Evolutionary conservation across 2,329 filamentous ascomycete genomes (phyloP), one percentile per base, ranked within the genome.

Genomic region (Aspergillus uvarum): DNA sequence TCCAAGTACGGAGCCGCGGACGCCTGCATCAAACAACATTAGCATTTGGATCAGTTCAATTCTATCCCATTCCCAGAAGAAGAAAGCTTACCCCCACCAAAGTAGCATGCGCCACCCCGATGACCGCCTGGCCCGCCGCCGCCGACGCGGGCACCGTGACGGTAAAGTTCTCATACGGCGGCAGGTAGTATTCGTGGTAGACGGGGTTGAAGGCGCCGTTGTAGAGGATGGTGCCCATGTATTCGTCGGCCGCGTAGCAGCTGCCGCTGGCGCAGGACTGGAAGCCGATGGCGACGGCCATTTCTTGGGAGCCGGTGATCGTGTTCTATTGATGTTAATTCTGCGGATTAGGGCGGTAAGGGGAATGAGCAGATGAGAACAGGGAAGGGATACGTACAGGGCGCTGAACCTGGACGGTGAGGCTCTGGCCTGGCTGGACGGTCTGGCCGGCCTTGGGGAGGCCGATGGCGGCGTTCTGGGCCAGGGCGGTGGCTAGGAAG

Each of bases 141-240:
- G 67, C 47, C 0, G 29, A 31, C 2, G 62, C 51, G 0, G 72
- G 72, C 12, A 74, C 56, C 0, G 54, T 67, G 10, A 74, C 67
- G 1, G 65, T 69, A 54, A 72, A 71, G 65, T 74, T 74, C 60
- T 74, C 55, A 42, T 74, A 74, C 1, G 72, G 72, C 8, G 64
- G 61, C 12, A 44, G 29, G 51, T 31, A 49, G 1, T 16, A 16
- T 47, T 70, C 67, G 26, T 74, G 70, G 51, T 67, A 71, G 11
- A 58, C 60, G 2, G 72, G 72, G 5, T 67, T 60, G 60, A 69
- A 74, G 1, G 58, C 53, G 0, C 72, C 72, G 24, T 67, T 65
- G 60, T 74, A 74, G 2, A 74, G 52, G 7, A 72, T 51, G 1
- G 55, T 61, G 5, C 71, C 71, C 52, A 74, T 47, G 10, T 61